These are phyloP conservation scores for Trichodelitschia bisporula DNA, from an alignment of 495 filamentous ascomycete genomes.

Conservation along the genomic window DNA sequence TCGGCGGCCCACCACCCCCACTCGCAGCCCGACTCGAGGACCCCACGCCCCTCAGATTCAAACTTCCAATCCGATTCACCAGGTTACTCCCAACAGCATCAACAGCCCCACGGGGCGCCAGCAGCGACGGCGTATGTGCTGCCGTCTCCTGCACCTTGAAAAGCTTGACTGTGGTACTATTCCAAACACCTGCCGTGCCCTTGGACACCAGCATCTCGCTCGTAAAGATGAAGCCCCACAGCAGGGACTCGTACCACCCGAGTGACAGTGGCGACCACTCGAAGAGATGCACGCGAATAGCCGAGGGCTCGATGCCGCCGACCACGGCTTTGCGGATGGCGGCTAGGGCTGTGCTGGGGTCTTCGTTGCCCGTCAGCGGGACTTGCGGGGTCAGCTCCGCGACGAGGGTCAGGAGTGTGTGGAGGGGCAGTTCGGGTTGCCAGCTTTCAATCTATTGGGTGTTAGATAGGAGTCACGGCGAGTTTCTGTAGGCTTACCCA, in stretches of 20 bases:
- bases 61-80: constrained; percentile 61
- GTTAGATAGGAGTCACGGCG: too few species aligned
- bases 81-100: constrained; percentile 88
- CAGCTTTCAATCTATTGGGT: constrained; percentile 87
- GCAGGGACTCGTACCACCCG: constrained; percentile 86
- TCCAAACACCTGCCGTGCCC: constrained; percentile 90
- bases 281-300: constrained; percentile 65
- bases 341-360: constrained; percentile 12
- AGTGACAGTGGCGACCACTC: constrained; percentile 84
- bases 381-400: constrained; percentile 25
- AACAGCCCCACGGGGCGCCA: constrained; percentile 71
- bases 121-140: constrained; percentile 52
- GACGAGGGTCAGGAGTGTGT: constrained; percentile 68
- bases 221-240: constrained; percentile 91
- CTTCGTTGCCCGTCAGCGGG: constrained; percentile 19
- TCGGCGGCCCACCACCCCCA: too few species aligned
- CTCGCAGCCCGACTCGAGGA: too few species aligned
- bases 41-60: constrained; percentile 31
- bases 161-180: constrained; percentile 62
- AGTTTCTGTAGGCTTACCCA: constrained; percentile 29
- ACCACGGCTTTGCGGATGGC: constrained; percentile 15
- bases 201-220: constrained; percentile 70
- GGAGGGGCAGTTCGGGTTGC: constrained; percentile 77
- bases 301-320: constrained; percentile 45
- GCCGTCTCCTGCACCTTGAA: constrained; percentile 77